A percentile compares a stretch with the other conserved stretches of the same genome.
Evolutionary conservation across 352 stramenopile species (phyloP).

Genomic region (Paralagenidium karlingii): DNA sequence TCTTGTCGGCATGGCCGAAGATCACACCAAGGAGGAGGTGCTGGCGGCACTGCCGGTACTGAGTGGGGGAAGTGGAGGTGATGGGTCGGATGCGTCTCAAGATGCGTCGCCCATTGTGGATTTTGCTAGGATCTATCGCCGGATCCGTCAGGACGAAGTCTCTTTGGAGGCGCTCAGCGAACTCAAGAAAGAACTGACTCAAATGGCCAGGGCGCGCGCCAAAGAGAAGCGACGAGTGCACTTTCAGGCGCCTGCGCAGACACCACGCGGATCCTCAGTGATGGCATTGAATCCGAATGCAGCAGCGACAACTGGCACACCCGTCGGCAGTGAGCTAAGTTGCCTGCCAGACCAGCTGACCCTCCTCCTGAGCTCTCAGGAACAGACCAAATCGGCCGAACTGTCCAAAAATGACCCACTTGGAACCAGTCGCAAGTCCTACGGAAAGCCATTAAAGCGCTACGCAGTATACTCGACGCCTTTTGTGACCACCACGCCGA

Average conservation of each 20-base stretch:
- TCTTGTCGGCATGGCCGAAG: no score
- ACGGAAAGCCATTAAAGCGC: slow-evolving; percentile 66
- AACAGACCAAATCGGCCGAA: slow-evolving; percentile 17
- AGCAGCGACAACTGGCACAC: no score
- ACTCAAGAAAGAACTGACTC: slow-evolving; percentile 48
- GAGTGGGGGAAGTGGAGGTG: no score
- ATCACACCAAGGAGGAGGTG: no score
- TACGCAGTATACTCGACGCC: slow-evolving; percentile 43
- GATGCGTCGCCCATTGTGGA: no score
- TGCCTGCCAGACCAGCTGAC: slow-evolving; percentile 54
- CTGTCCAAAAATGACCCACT: slow-evolving; percentile 15
- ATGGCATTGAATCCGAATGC: slow-evolving; percentile 6
- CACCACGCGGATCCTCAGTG: slow-evolving; percentile 5
- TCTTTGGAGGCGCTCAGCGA: slow-evolving; percentile 31
- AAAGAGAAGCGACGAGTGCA: slow-evolving; percentile 15
- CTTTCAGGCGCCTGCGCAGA: slow-evolving; percentile 1
- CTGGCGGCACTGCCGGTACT: no score
- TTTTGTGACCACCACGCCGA: slow-evolving; percentile 26
- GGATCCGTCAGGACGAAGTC: slow-evolving; percentile 33
- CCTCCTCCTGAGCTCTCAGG: slow-evolving; percentile 40
- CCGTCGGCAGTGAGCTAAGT: no score
- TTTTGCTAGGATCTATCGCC: slow-evolving; percentile 58
- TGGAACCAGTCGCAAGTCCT: slow-evolving; percentile 8
- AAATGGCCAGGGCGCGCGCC: slow-evolving; percentile 20
- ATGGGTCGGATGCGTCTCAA: no score